Evolutionary conservation across 2,329 filamentous ascomycete genomes (phyloP).

Genomic region (Colletotrichum karsti): DNA sequence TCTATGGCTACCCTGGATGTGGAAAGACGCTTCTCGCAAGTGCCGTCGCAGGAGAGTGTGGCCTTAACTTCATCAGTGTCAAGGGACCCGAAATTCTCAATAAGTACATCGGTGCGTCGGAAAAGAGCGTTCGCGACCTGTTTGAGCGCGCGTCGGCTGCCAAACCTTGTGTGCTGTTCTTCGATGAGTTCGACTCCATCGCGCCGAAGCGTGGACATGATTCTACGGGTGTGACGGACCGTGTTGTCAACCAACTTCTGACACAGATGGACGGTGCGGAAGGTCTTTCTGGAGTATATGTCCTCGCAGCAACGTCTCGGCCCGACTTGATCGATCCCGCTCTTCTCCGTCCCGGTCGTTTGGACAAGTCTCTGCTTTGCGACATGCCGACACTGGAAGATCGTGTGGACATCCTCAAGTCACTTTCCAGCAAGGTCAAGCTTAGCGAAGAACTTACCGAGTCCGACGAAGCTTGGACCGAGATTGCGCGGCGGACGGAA

Average conservation of each 20-base stretch:
- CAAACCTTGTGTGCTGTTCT: slow-evolving; percentile 93
- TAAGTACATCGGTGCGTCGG: slow-evolving; percentile 98
- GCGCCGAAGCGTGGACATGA: slow-evolving; percentile 97
- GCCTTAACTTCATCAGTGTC: slow-evolving; percentile 97
- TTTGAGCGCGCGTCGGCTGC: slow-evolving; percentile 94
- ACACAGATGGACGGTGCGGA: slow-evolving; percentile 99
- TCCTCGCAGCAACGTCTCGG: slow-evolving; percentile 90
- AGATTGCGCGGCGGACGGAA: slow-evolving; percentile 81
- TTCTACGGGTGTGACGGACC: slow-evolving; percentile 96
- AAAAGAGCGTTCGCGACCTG: slow-evolving; percentile 94
- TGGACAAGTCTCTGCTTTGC: slow-evolving; percentile 94
- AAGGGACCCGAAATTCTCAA: slow-evolving; percentile 98
- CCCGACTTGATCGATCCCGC: slow-evolving; percentile 97
- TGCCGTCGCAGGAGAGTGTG: slow-evolving; percentile 96
- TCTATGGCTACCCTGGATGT: slow-evolving; percentile 96
- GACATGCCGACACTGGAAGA: slow-evolving; percentile 86
- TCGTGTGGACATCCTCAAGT: slow-evolving; percentile 85
- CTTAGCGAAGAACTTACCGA: slow-evolving; percentile 73
- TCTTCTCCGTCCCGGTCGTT: slow-evolving; percentile 85
- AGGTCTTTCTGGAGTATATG: slow-evolving; percentile 93
- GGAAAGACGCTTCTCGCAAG: slow-evolving; percentile 96
- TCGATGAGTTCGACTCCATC: slow-evolving; percentile 98
- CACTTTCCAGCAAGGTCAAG: slow-evolving; percentile 83
- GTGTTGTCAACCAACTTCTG: slow-evolving; percentile 96
- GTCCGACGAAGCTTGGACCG: slow-evolving; percentile 65